These are phyloP conservation scores for Sclerotinia minor DNA, from an alignment of 2,329 filamentous ascomycete genomes.

Conservation along the genomic window DNA sequence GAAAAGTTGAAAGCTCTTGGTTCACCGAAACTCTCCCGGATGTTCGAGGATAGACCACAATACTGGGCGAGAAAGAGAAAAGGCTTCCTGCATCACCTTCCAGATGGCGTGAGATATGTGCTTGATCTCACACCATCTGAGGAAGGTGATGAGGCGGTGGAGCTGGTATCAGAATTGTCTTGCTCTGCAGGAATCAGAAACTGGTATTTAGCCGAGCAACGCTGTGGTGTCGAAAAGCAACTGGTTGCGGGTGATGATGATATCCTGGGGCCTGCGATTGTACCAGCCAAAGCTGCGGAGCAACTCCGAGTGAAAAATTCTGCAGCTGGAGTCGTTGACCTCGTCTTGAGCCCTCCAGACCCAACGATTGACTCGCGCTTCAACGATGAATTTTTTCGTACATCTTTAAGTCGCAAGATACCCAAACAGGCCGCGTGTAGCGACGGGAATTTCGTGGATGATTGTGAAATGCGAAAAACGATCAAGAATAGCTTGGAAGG, in stretches of 20 bases:
- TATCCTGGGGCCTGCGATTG: conserved; percentile 10
- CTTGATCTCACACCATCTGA: conserved; percentile 63
- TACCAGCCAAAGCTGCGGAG: neutral
- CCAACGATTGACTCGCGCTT: neutral
- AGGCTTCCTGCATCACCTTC: conserved; percentile 38
- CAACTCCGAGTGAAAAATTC: neutral
- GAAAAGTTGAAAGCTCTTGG: conserved; percentile 49
- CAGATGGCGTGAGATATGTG: conserved; percentile 54
- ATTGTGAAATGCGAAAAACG: neutral
- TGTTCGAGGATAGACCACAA: conserved; percentile 49
- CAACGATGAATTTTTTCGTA: neutral
- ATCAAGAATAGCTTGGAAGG: neutral
- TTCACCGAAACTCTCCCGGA: conserved; percentile 50
- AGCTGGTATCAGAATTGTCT: conserved; percentile 58
- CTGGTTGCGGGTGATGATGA: conserved; percentile 54
- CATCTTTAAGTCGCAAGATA: conserved; percentile 1
- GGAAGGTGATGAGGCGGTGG: conserved; percentile 63
- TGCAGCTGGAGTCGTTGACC: neutral
- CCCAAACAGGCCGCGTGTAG: neutral
- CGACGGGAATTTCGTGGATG: neutral
- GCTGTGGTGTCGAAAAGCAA: conserved; percentile 44
- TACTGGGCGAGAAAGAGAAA: conserved; percentile 44
- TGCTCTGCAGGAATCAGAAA: conserved; percentile 55
- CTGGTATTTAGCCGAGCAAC: conserved; percentile 51
- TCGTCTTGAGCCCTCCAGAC: neutral